These are phyloP conservation scores for Globisporangium carolinianum DNA, from an alignment of 352 stramenopile species.

Conservation along the genomic window DNA sequence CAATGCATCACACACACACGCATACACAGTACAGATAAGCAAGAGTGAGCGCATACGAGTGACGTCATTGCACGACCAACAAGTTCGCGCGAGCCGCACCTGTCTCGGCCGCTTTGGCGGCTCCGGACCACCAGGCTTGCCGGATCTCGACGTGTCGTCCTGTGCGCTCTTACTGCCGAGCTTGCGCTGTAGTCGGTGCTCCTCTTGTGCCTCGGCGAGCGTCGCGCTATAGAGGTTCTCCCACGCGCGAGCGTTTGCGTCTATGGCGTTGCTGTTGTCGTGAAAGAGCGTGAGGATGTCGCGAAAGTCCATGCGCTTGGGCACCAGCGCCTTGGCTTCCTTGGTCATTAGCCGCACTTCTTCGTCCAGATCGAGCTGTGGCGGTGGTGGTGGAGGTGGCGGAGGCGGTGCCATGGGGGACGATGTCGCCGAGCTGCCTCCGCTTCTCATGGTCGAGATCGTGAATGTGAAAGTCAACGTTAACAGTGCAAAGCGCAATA, in stretches of 20 bases:
- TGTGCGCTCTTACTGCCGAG: conserved; percentile 14
- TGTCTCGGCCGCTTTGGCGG: conserved; percentile 48
- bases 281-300: conserved; percentile 65
- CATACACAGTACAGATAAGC: neutral
- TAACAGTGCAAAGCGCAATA: too few relatives aligned
- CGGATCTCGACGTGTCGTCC: conserved; percentile 10
- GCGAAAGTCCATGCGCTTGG: conserved; percentile 56
- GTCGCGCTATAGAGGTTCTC: conserved; percentile 37
- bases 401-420: conserved; percentile 28
- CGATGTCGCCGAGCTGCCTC: conserved; percentile 10
- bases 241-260: conserved; percentile 24
- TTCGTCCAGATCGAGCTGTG: conserved; percentile 20
- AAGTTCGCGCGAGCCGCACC: conserved; percentile 15
- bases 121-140: conserved; percentile 18
- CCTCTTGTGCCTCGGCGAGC: conserved; percentile 53
- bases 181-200: conserved; percentile 37
- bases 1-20: conserved; percentile 1
- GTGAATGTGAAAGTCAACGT: neutral
- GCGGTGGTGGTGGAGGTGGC: conserved; percentile 28
- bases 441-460: conserved; percentile 4
- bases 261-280: conserved; percentile 12
- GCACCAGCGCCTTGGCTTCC: conserved; percentile 13
- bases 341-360: conserved; percentile 14
- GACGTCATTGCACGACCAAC: too few relatives aligned
- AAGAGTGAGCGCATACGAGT: neutral